Evolutionary conservation across 495 filamentous ascomycete species (phyloP), one percentile per base, ranked within the genome.

Genomic region (Wilcoxina mikolae): DNA sequence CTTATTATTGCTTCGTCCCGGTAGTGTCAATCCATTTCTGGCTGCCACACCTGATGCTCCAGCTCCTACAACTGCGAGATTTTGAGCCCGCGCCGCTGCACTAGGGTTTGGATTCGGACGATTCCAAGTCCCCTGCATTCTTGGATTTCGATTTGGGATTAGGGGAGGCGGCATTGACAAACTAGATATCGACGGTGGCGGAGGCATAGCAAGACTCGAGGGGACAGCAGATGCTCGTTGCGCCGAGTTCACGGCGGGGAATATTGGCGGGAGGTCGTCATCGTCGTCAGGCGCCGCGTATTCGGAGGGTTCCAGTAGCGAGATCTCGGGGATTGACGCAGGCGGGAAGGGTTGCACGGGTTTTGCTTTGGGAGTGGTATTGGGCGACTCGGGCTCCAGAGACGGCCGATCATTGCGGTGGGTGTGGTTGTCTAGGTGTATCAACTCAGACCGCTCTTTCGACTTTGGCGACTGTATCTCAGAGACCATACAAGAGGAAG

Each of bases 191-290:
- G 26, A 59, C 33, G 57, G 41, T 11, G n/a, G n/a, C n/a, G 60
- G 58, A 31, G 60, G 48, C 25, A 55, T 55, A 3, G 60, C 22
- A 7, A 20, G 50, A 0, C 44, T 20, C 3, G 43, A 48, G 2
- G 47, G 28, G n/a, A 10, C 62, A 41, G 55, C 62, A 52, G 59
- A 65, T 33, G 65, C 64, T 45, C 65, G 58, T 33, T 74, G 65
- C 20, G 65, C 68, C 20, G 75, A 72, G 62, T 72, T 66, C 38
- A 69, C 50, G 29, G 71, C 68, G 29, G 70, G 69, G 49, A 71
- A 72, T 17, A 59, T 50, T 9, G 67, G 59, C 44, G 60, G 46
- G 11, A 55, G 56, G n/a, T 65, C 53, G 26, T 61, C 58, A 22
- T 60, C 60, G 33, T 67, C 60, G 29, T 56, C 56, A 27, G 28